Evolutionary conservation across 2,329 filamentous ascomycete species (phyloP).

Genomic region (Sphaerostilbella broomeana): DNA sequence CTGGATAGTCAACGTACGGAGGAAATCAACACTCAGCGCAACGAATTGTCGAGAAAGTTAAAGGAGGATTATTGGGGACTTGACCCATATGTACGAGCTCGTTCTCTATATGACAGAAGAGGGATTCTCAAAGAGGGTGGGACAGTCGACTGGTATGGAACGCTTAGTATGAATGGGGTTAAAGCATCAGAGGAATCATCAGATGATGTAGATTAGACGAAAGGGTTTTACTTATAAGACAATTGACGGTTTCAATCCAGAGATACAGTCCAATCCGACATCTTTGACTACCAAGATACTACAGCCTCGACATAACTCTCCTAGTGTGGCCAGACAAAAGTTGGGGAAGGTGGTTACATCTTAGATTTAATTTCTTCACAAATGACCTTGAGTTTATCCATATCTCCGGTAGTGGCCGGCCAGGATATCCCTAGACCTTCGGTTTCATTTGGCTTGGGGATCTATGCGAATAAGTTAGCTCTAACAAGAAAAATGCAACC

Average conservation of each 20-base stretch:
- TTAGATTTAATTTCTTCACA: conserved; percentile 81
- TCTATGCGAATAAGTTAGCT: conserved; percentile 47
- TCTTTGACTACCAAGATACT: too few relatives aligned
- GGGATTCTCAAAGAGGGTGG: conserved; percentile 65
- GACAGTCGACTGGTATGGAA: conserved; percentile 42
- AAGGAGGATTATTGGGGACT: conserved; percentile 78
- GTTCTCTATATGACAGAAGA: conserved; percentile 76
- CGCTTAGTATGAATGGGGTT: conserved; percentile 1
- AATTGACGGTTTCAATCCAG: too few relatives aligned
- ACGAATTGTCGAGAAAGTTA: conserved; percentile 56
- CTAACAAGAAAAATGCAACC: not conserved
- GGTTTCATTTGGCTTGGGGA: conserved; percentile 81
- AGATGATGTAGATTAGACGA: conserved; percentile 11
- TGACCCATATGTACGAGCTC: conserved; percentile 79
- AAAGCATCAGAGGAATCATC: conserved; percentile 4
- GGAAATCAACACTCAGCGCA: conserved; percentile 50
- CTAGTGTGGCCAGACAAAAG: too few relatives aligned
- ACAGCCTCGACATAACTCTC: too few relatives aligned
- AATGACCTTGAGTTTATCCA: conserved; percentile 74
- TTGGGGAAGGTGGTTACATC: conserved; percentile 63
- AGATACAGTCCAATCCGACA: too few relatives aligned
- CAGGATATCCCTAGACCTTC: conserved; percentile 78
- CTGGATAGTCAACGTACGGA: conserved; percentile 37
- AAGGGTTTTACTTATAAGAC: not conserved
- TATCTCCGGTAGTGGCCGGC: conserved; percentile 69